phyloP scores from a whole-genome alignment of 768 basidiomycete species.

The Dacryopinax primogenitus region DNA sequence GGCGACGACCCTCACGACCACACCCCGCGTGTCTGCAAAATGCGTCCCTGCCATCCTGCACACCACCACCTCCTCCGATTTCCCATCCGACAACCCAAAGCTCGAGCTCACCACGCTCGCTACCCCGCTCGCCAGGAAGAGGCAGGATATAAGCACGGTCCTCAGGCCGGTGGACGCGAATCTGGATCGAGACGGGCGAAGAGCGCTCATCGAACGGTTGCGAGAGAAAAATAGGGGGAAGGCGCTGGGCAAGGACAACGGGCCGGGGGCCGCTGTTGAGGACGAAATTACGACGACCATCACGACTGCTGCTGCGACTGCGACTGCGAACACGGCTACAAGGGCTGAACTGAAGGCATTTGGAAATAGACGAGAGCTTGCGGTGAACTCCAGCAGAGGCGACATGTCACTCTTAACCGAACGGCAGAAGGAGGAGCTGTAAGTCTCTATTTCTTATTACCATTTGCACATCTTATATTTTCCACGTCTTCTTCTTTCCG shows the following conservation, averaged over 20 bases:
- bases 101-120: neutral
- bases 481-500: too few species aligned
- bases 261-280: neutral
- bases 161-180: neutral
- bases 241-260: neutral
- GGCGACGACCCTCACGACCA: neutral
- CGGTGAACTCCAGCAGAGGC: too few species aligned
- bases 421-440: conserved; percentile 4
- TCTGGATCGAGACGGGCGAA: neutral
- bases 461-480: too few species aligned
- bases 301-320: neutral
- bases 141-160: neutral
- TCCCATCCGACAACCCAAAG: neutral
- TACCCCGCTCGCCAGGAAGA: neutral
- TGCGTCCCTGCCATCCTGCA: neutral
- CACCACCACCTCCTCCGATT: neutral
- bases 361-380: too few species aligned
- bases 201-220: neutral
- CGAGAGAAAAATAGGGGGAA: neutral
- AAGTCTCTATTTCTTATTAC: too few species aligned
- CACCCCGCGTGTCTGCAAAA: neutral
- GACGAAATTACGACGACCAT: neutral
- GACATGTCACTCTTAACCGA: conserved; percentile 3
- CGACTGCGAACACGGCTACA: neutral
- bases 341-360: neutral